Conservation (phyloP, 192 early-diverging fungal genomes). For the Coemansia erecta region DNA sequence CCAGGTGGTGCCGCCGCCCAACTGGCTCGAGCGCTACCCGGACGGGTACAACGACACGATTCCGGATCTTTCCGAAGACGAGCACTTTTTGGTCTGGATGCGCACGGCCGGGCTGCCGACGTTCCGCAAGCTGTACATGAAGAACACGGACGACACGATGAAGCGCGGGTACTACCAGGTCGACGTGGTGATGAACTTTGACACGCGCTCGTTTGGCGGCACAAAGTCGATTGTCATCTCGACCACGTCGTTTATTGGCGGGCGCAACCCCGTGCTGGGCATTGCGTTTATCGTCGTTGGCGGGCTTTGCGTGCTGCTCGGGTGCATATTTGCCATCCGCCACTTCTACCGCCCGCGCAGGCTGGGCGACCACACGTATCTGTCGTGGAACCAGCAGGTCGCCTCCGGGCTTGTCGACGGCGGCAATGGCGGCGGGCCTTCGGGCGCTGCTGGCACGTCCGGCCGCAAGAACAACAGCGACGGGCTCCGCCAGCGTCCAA, state of each 20-base stretch:
- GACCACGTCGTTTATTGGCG: constrained; percentile 91
- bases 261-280: constrained; percentile 96
- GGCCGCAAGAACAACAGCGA: constrained; percentile 18
- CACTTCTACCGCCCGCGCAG: constrained; percentile 95
- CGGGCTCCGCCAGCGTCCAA: constrained; percentile 27
- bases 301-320: constrained; percentile 83
- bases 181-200: constrained; percentile 76
- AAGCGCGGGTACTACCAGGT: constrained; percentile 70
- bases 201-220: constrained; percentile 83
- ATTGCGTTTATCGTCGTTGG: constrained; percentile 93
- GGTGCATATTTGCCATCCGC: constrained; percentile 81
- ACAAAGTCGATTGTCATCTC: constrained; percentile 95
- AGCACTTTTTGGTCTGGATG: constrained; percentile 99
- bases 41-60: constrained; percentile 55
- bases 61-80: constrained; percentile 64
- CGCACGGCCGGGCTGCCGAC: constrained; percentile 91
- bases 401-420: constrained; percentile 43
- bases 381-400: constrained; percentile 90
- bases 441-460: constrained; percentile 14
- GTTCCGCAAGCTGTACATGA: constrained; percentile 93
- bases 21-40: constrained; percentile 71
- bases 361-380: constrained; percentile 93
- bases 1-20: constrained; percentile 78
- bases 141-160: constrained; percentile 63
- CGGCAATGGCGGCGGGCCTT: constrained; percentile 7